phyloP scores from a whole-genome alignment of 371 early-diverging fungal genomes.

The Nematocida displodere region DNA sequence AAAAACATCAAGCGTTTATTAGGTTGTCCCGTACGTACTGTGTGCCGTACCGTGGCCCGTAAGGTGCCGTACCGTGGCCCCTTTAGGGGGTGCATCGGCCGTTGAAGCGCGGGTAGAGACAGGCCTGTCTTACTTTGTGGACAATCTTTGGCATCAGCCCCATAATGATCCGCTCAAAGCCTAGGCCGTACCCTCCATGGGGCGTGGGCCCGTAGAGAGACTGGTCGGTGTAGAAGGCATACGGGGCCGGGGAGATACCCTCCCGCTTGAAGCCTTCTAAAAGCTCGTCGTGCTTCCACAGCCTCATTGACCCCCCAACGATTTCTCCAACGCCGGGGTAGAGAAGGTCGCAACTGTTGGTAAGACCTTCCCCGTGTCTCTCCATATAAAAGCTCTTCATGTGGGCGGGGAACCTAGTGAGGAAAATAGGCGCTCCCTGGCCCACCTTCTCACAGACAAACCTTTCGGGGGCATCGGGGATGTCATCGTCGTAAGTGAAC shows the following conservation, averaged over 20 bases:
- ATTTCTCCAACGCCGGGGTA: constrained; percentile 99
- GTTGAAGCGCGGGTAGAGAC: constrained; percentile 84
- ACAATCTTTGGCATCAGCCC: constrained; percentile 80
- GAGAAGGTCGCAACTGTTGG: constrained; percentile 92
- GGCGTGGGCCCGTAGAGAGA: constrained; percentile 91
- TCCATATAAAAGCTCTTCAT: constrained; percentile 99
- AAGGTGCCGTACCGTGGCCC: too few relatives aligned
- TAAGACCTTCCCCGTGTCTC: constrained; percentile 73
- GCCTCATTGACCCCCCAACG: constrained; percentile 98
- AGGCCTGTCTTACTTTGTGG: constrained; percentile 71
- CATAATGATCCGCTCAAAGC: constrained; percentile 93
- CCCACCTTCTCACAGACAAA: constrained; percentile 88
- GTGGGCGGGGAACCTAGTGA: constrained; percentile 89
- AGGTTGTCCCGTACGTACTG: too few relatives aligned
- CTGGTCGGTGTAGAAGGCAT: constrained; percentile 98
- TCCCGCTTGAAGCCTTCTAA: constrained; percentile 86
- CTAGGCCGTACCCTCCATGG: constrained; percentile 98
- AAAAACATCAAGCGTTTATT: too few relatives aligned
- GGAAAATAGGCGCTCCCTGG: constrained; percentile 78
- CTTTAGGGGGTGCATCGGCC: constrained; percentile 69
- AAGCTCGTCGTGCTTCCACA: constrained; percentile 77
- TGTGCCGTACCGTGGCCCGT: too few relatives aligned
- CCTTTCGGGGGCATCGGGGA: constrained; percentile 96
- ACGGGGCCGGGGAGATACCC: constrained; percentile 85
- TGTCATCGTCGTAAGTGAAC: constrained; percentile 94